Conservation (phyloP, 2,329 filamentous ascomycete genomes). For the Plectosphaerella sp. region DNA sequence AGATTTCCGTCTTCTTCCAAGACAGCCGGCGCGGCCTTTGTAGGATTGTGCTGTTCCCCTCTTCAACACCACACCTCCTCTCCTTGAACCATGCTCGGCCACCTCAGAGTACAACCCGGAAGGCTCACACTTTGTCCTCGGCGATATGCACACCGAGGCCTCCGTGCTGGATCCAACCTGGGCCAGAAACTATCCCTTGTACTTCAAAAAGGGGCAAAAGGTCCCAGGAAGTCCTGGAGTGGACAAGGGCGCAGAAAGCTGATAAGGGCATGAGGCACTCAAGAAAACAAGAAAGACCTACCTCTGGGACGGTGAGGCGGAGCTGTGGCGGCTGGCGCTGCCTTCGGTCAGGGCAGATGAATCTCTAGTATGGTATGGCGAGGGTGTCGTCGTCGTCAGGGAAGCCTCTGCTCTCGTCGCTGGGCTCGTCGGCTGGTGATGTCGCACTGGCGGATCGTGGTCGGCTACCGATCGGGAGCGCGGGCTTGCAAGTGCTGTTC, state of each 20-base stretch:
- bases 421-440: slow-evolving; percentile 30
- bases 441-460: slow-evolving; percentile 47
- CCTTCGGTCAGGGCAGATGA: not conserved
- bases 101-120: too few relatives aligned
- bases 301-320: slow-evolving; percentile 12
- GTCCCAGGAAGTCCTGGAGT: too few relatives aligned
- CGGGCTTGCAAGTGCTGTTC: slow-evolving; percentile 44
- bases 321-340: not conserved
- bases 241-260: slow-evolving; percentile 4
- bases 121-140: too few relatives aligned
- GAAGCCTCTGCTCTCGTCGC: not conserved
- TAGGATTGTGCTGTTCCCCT: too few relatives aligned
- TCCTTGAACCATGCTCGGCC: too few relatives aligned
- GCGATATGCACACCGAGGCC: too few relatives aligned
- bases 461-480: slow-evolving; percentile 50
- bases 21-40: too few relatives aligned
- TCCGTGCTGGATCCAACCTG: too few relatives aligned
- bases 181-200: not conserved
- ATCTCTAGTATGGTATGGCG: not conserved
- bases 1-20: too few relatives aligned
- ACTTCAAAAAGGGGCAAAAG: too few relatives aligned
- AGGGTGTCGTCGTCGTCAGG: not conserved
- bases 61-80: too few relatives aligned
- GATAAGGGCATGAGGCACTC: slow-evolving; percentile 1
- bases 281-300: slow-evolving; percentile 6